phyloP scores from a whole-genome alignment of 768 basidiomycete species.

The Xanthoconium stramineum region DNA sequence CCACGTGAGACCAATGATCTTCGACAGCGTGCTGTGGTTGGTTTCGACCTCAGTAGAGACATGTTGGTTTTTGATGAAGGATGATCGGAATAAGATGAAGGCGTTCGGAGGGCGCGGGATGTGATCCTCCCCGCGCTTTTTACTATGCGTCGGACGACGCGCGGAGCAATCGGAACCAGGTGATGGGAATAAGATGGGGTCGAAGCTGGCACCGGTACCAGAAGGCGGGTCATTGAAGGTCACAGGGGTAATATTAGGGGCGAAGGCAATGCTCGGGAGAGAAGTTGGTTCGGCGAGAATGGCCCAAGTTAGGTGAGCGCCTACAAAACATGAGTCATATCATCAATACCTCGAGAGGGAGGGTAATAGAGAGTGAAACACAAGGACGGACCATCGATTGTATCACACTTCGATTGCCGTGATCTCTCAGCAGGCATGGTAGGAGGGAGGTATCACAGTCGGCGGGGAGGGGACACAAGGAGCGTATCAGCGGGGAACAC shows the following conservation, averaged over 20 bases:
- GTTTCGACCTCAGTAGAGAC: conserved; percentile 77
- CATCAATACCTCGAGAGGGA: conserved; percentile 6
- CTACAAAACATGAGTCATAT: conserved; percentile 27
- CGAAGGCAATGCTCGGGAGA: conserved; percentile 49
- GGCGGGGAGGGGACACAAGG: conserved; percentile 13
- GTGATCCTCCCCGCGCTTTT: conserved; percentile 71
- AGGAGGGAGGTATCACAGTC: conserved; percentile 25
- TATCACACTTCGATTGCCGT: conserved; percentile 33
- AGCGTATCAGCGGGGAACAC: conserved; percentile 26
- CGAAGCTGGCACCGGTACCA: conserved; percentile 35
- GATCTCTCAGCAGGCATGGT: conserved; percentile 50
- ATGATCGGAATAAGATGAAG: conserved; percentile 83
- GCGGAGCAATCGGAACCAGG: conserved; percentile 31
- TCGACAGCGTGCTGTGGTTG: conserved; percentile 78
- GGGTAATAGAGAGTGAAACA: background rate
- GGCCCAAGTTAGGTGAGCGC: conserved; percentile 46
- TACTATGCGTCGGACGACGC: conserved; percentile 53
- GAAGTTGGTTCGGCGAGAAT: conserved; percentile 39
- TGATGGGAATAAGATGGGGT: conserved; percentile 60
- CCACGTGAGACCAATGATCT: conserved; percentile 85
- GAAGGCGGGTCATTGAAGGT: conserved; percentile 50
- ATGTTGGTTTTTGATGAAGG: conserved; percentile 76
- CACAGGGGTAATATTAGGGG: conserved; percentile 54
- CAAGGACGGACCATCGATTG: conserved; percentile 34
- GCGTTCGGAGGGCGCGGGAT: conserved; percentile 85